phyloP scores from a whole-genome alignment of 78 protist species.

The Guillardia theta region DNA sequence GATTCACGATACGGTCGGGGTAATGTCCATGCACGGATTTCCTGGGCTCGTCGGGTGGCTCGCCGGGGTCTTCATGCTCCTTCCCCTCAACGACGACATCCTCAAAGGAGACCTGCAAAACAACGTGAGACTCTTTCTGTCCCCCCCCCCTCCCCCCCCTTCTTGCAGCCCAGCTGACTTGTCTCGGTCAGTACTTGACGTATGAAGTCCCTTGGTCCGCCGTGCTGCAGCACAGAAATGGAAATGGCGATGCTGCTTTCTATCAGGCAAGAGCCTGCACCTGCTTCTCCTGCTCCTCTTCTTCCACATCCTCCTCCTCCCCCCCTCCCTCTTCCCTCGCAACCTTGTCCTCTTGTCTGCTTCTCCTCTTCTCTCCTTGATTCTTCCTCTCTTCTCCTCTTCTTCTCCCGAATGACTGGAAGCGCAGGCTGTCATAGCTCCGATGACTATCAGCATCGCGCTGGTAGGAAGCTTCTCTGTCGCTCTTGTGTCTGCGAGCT shows the following conservation, averaged over 20 bases:
- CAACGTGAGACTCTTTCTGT: not conserved
- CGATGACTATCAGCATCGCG: conserved; percentile 17
- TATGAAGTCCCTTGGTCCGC: not conserved
- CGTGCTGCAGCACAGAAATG: not conserved
- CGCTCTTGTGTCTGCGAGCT: not conserved
- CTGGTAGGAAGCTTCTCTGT: not conserved
- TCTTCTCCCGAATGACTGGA: not conserved
- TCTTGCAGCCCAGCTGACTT: not conserved
- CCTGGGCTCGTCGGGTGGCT: conserved; percentile 13
- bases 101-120: not conserved
- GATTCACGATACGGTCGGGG: not conserved
- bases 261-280: too few relatives aligned
- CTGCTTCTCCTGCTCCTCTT: too few relatives aligned
- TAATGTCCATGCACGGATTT: conserved; percentile 11
- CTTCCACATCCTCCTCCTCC: too few relatives aligned
- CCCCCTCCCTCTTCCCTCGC: too few relatives aligned
- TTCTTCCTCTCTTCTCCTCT: not conserved
- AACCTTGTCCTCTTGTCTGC: too few relatives aligned
- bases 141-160: not conserved
- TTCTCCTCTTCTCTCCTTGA: too few relatives aligned
- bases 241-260: not conserved
- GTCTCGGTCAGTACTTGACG: not conserved
- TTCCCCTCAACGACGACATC: not conserved
- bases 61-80: not conserved
- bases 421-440: not conserved